Conservation (phyloP, 192 early-diverging fungal genomes). For the Chytriomyces sp. region DNA sequence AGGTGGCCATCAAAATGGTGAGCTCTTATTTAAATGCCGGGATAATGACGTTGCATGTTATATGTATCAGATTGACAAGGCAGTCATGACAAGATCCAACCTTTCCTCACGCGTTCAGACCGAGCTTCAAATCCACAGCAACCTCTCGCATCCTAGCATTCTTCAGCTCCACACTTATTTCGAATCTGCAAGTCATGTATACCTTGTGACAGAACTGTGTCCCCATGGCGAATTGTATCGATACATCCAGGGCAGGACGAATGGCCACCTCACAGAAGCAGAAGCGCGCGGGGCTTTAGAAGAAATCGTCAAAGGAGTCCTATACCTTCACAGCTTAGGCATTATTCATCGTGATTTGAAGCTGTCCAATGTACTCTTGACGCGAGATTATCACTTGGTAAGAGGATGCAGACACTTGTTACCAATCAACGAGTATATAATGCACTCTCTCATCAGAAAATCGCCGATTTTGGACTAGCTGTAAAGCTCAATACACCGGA, state of each 20-base stretch:
- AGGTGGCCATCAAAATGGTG: conserved; percentile 60
- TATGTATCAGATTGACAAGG: conserved; percentile 50
- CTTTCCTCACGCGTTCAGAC: conserved; percentile 56
- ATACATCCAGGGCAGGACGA: conserved; percentile 46
- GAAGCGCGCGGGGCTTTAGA: conserved; percentile 59
- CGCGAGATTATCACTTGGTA: conserved; percentile 51
- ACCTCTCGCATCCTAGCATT: conserved; percentile 56
- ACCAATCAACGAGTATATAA: not conserved
- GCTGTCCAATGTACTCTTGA: conserved; percentile 71
- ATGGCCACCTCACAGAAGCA: conserved; percentile 52
- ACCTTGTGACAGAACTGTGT: conserved; percentile 76
- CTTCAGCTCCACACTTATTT: conserved; percentile 68
- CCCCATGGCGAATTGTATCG: conserved; percentile 53
- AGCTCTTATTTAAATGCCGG: not conserved
- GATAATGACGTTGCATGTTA: not conserved
- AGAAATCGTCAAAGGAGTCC: conserved; percentile 60
- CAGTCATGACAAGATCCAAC: conserved; percentile 43
- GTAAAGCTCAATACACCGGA: conserved; percentile 47
- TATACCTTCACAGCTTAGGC: conserved; percentile 64
- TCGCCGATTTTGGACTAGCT: conserved; percentile 81
- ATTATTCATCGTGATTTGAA: conserved; percentile 80
- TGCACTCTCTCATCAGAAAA: conserved; percentile 44
- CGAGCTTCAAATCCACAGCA: conserved; percentile 70
- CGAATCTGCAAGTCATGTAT: conserved; percentile 67
- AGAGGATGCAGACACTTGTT: not conserved